These are phyloP conservation scores for Furcasterigmium sp. DNA, from an alignment of 2,329 filamentous ascomycete species.

Conservation along the genomic window DNA sequence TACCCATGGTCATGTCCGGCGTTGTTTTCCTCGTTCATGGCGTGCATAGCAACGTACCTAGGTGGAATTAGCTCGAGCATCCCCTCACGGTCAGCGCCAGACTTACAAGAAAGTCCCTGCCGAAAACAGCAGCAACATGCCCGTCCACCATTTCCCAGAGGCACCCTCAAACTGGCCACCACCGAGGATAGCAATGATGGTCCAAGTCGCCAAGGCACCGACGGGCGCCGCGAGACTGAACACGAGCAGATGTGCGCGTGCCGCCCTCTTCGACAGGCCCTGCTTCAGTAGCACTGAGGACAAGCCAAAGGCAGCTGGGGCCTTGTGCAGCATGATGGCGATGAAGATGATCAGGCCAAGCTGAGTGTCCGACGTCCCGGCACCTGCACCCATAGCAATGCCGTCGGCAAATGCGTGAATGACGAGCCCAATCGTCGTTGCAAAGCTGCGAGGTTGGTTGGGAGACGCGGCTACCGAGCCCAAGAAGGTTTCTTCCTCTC, in stretches of 20 bases:
- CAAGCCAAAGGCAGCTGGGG: conserved; percentile 88
- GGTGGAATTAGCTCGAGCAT: not conserved
- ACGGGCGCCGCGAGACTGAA: conserved; percentile 89
- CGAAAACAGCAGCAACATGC: conserved; percentile 89
- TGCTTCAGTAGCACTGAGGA: conserved; percentile 88
- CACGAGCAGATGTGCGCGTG: conserved; percentile 77
- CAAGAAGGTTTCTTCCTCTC: conserved; percentile 51
- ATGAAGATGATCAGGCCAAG: conserved; percentile 90
- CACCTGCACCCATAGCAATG: conserved; percentile 90
- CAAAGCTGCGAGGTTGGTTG: conserved; percentile 58
- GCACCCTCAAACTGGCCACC: conserved; percentile 54
- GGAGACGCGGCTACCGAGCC: conserved; percentile 52
- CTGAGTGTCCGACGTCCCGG: conserved; percentile 65
- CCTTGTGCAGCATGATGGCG: conserved; percentile 97
- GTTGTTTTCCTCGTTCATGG: conserved; percentile 75
- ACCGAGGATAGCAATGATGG: conserved; percentile 69
- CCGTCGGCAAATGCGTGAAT: conserved; percentile 95
- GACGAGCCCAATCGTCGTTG: conserved; percentile 90
- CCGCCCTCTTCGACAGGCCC: conserved; percentile 80
- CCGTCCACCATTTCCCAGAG: conserved; percentile 78
- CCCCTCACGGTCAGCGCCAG: not conserved
- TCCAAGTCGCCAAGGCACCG: conserved; percentile 79
- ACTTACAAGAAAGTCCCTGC: conserved; percentile 91
- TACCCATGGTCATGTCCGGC: conserved; percentile 54
- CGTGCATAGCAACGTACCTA: conserved; percentile 97